Evolutionary conservation across 1,284 basidiomycete species (phyloP), one percentile per base, ranked within the genome.

Genomic region (Baeospora myosura): DNA sequence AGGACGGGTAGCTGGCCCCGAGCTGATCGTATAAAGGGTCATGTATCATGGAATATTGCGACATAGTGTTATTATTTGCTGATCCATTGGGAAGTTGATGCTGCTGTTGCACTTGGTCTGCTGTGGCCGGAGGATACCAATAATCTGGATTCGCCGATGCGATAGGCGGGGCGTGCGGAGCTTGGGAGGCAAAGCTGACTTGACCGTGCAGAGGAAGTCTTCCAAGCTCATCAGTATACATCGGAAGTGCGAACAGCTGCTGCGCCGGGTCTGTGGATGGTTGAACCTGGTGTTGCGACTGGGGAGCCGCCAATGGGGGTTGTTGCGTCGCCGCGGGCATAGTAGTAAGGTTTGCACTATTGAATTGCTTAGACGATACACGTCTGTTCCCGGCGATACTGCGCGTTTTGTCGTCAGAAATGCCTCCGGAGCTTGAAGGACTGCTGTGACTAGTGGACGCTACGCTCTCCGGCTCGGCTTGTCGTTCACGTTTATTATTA

Each of bases 401-500:
- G 30, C 64, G 55, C 4, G 49, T 44, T 25, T 32, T 35, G 4
- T 54, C 54, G 12, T 46, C 43, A 21, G 39, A 11, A 36, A 34
- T 11, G 32, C 37, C 1, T 40, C 39, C 4, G 36, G 16, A 1
- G 47, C 30, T 4, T 39, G 52, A 18, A 37, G 41, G 20, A 38
- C 2, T 49, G 20, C 43, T 45, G 2, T 59, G 52, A 41, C 48
- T 45, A 21, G 46, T 36, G 22, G n/a, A 38, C 25, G 11, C 42
- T 7, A 41, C 45, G 36, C 42, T 52, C 1, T 64, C 64, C 40
- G 66, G 71, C 43, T 80, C 76, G 1, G 68, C 60, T 43, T 77
- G 77, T 22, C 80, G 66, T 25, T 78, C 78, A 12, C 81, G 76
- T 48, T 85, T 85, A 48, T 75, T 70, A 42, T 55, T 65, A 51